These are phyloP conservation scores for Stentor coeruleus DNA, from an alignment of 73 alveolate genomes.

Conservation along the genomic window DNA sequence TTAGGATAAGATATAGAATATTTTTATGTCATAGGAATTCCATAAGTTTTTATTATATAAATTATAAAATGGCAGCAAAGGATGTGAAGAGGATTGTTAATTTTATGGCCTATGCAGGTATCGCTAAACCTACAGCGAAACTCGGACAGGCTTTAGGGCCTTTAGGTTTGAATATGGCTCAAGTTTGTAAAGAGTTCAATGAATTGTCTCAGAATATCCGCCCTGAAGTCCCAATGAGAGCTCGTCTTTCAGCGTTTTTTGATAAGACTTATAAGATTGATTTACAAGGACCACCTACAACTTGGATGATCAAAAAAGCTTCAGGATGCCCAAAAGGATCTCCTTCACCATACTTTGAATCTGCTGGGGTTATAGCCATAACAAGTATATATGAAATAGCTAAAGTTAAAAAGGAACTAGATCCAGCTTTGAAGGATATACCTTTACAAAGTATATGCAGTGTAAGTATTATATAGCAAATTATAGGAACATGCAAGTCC, in stretches of 20 bases:
- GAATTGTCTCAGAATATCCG: slow-evolving; percentile 39
- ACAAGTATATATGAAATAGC: slow-evolving; percentile 60
- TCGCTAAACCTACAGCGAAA: slow-evolving; percentile 63
- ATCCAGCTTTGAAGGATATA: slow-evolving; percentile 30
- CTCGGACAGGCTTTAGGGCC: slow-evolving; percentile 74
- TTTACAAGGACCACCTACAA: slow-evolving; percentile 57
- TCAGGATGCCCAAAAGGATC: slow-evolving; percentile 51
- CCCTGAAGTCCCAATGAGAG: slow-evolving; percentile 58
- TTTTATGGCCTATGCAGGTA: slow-evolving; percentile 48
- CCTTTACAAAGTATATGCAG: slow-evolving; percentile 48
- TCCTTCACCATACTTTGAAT: slow-evolving; percentile 39
- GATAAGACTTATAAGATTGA: slow-evolving; percentile 47
- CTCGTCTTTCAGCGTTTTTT: slow-evolving; percentile 33
- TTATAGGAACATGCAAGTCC: slow-evolving; percentile 38
- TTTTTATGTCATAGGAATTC: too few relatives aligned
- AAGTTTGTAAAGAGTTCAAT: slow-evolving; percentile 62
- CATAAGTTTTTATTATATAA: too few relatives aligned
- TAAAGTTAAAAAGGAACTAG: slow-evolving; percentile 50
- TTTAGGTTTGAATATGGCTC: slow-evolving; percentile 60
- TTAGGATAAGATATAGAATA: too few relatives aligned
- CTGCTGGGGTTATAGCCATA: slow-evolving; percentile 45
- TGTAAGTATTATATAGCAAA: slow-evolving; percentile 21
- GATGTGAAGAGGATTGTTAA: slow-evolving; percentile 40
- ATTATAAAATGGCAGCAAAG: slow-evolving; percentile 2
- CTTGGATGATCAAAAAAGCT: slow-evolving; percentile 59